A percentile compares a stretch with the other conserved stretches of the same genome.
phyloP scores from a whole-genome alignment of 78 protist genomes.

The Capsaspora owczarzaki region DNA sequence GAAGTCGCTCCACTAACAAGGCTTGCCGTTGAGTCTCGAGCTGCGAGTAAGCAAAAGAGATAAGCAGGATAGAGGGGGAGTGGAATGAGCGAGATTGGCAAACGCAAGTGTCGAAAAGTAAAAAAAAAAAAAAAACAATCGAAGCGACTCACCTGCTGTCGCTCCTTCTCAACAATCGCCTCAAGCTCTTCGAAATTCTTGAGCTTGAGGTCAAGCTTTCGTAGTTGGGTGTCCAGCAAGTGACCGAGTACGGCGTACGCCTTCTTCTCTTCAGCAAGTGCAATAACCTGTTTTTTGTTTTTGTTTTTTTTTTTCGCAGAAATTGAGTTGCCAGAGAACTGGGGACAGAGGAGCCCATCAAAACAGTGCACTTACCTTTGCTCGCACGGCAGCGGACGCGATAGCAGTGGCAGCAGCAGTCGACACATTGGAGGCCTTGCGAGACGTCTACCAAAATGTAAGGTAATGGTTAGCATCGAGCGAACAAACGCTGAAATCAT shows the following conservation, averaged over 20 bases:
- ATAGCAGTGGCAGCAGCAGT: not conserved
- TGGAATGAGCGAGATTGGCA: not conserved
- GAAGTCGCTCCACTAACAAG: not conserved
- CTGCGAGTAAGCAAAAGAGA: not conserved
- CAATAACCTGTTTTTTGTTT: not conserved
- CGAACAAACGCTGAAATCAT: too few species aligned
- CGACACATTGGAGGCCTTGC: not conserved
- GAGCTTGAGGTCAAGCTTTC: slow-evolving; percentile 2
- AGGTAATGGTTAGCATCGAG: too few species aligned
- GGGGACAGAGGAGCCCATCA: not conserved
- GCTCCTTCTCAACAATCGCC: not conserved
- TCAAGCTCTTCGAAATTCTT: not conserved
- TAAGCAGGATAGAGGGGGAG: not conserved
- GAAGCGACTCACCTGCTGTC: not conserved
- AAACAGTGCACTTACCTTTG: not conserved
- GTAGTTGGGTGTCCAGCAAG: not conserved
- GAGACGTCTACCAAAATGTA: not conserved
- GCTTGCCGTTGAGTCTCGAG: not conserved
- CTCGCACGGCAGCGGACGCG: not conserved
- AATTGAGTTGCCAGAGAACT: not conserved
- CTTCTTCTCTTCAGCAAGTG: not conserved
- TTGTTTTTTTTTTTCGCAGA: not conserved
- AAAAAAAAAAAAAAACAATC: not conserved
- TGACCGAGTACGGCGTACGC: not conserved
- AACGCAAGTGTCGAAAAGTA: not conserved